Conservation (phyloP, 2,329 filamentous ascomycete species). For the Aspergillus proliferans region DNA sequence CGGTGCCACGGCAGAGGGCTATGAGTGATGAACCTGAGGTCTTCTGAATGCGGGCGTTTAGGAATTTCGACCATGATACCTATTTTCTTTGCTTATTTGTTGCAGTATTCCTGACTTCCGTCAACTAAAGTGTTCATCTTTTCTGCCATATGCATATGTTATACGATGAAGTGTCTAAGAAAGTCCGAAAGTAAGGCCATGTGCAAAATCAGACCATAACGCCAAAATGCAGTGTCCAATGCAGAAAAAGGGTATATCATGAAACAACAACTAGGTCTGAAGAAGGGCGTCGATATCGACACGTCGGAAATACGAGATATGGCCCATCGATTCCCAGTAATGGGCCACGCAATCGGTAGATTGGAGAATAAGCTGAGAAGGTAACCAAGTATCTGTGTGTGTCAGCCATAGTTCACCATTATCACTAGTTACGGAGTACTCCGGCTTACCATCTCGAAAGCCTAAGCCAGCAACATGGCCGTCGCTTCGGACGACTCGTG, state of each 20-base stretch:
- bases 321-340: conserved; percentile 62
- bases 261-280: conserved; percentile 14
- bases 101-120: neutral
- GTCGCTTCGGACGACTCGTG: conserved; percentile 63
- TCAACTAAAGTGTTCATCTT: neutral
- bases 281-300: conserved; percentile 38
- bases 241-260: neutral
- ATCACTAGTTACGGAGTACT: too few species aligned
- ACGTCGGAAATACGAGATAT: conserved; percentile 40
- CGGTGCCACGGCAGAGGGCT: neutral
- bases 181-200: neutral
- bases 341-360: conserved; percentile 73
- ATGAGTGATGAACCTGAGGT: neutral
- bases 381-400: conserved; percentile 50
- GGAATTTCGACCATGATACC: too few species aligned
- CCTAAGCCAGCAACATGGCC: conserved; percentile 72
- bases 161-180: neutral
- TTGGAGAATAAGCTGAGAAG: conserved; percentile 70
- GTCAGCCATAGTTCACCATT: neutral
- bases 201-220: neutral
- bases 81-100: neutral
- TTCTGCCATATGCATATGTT: neutral
- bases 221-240: neutral
- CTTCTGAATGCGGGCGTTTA: too few species aligned
- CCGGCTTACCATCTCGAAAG: conserved; percentile 62